Conservation (phyloP, 176 grass and related monocot species). For the Melocanna baccifera region DNA sequence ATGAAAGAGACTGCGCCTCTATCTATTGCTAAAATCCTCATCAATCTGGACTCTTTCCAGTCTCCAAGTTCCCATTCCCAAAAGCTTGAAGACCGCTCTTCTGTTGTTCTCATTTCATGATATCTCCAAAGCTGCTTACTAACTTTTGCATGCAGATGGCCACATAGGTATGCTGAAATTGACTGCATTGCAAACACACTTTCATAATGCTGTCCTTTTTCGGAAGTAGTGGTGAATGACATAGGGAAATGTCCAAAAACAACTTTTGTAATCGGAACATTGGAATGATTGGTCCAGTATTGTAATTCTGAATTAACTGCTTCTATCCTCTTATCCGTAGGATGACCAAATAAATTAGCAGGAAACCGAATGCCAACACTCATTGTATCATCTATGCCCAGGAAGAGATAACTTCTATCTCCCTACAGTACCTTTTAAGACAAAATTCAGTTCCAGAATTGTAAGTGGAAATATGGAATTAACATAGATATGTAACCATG, state of each 20-base stretch:
- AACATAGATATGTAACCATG: constrained; percentile 5
- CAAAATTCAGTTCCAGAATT: constrained; percentile 44
- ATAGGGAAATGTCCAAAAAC: constrained; percentile 79
- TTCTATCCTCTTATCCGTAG: constrained; percentile 60
- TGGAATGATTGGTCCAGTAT: constrained; percentile 47
- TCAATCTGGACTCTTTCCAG: constrained; percentile 87
- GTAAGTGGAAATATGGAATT: constrained; percentile 15
- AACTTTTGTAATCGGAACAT: constrained; percentile 59
- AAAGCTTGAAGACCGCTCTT: constrained; percentile 47
- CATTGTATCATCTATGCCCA: constrained; percentile 89
- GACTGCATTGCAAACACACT: constrained; percentile 58
- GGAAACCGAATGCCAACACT: constrained; percentile 74
- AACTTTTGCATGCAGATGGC: constrained; percentile 74
- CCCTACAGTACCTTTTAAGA: constrained; percentile 67
- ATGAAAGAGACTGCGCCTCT: constrained; percentile 66
- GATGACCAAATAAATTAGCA: constrained; percentile 85
- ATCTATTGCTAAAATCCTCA: constrained; percentile 82
- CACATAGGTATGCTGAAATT: constrained; percentile 74
- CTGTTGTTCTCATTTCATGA: constrained; percentile 46
- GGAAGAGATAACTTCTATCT: constrained; percentile 67
- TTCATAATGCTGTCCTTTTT: constrained; percentile 57
- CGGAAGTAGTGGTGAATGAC: constrained; percentile 71
- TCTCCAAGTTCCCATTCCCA: constrained; percentile 98
- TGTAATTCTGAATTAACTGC: constrained; percentile 62
- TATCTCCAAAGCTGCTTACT: constrained; percentile 70